phyloP scores from a whole-genome alignment of 176 grass and related monocot species.

The Oryza australiensis region DNA sequence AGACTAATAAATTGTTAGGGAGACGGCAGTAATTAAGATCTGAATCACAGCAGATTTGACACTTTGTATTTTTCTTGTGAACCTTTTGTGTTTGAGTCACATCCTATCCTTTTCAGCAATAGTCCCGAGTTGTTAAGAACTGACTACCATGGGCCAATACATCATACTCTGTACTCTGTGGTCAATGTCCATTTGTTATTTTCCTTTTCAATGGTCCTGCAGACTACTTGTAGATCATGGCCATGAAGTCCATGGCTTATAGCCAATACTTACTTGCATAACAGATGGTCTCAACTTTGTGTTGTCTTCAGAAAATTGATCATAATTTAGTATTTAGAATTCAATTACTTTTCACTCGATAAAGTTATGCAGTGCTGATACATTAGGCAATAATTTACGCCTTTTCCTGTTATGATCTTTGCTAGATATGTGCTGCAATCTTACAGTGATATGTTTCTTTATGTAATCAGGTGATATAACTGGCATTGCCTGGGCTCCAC shows the following conservation, averaged over 20 bases:
- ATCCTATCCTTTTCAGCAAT: background rate
- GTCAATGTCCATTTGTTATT: background rate
- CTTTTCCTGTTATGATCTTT: background rate
- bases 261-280: background rate
- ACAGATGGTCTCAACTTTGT: background rate
- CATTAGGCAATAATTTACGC: background rate
- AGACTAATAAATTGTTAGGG: background rate
- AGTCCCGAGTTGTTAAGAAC: background rate
- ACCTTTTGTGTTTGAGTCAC: background rate
- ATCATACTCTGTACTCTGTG: background rate
- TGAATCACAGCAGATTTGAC: background rate
- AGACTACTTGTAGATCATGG: background rate
- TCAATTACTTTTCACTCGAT: background rate
- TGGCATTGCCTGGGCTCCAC: constrained; percentile 75
- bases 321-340: background rate
- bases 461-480: constrained; percentile 73
- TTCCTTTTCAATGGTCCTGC: background rate
- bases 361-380: background rate
- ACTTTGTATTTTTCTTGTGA: background rate
- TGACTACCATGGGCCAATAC: background rate
- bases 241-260: background rate
- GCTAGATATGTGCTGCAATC: background rate
- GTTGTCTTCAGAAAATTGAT: background rate
- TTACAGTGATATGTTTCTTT: constrained; percentile 22
- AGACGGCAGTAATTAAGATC: background rate